Percentiles rank a stretch among this genome's conserved stretches.
These are phyloP conservation scores for Ilex aquifolium DNA, from an alignment of 257 asterid genomes.

Conservation along the genomic window DNA sequence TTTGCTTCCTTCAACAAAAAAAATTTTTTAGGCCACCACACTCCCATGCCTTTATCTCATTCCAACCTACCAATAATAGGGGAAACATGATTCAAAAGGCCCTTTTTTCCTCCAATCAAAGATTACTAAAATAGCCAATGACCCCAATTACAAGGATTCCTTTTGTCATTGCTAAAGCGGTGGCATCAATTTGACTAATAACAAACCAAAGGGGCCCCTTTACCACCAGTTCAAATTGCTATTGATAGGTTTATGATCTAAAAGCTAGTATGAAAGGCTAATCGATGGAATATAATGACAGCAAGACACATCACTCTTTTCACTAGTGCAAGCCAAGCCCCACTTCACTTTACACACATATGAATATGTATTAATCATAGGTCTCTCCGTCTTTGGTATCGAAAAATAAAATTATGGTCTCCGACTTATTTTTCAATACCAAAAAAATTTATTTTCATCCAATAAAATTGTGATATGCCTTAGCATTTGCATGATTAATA, in stretches of 20 bases:
- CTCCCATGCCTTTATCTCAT: no score
- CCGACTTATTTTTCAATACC: no score
- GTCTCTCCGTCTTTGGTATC: no score
- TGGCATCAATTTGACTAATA: neutral
- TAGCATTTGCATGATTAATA: no score
- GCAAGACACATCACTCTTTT: slow-evolving; percentile 48
- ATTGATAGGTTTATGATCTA: slow-evolving; percentile 36
- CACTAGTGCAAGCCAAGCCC: slow-evolving; percentile 48
- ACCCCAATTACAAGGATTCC: slow-evolving; percentile 2
- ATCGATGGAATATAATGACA: slow-evolving; percentile 47
- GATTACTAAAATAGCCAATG: slow-evolving; percentile 14
- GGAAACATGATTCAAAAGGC: slow-evolving; percentile 12
- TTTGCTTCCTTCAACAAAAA: no score
- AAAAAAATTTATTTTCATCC: no score
- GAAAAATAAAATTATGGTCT: no score
- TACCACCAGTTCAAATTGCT: slow-evolving; percentile 30
- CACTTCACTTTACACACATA: slow-evolving; percentile 35
- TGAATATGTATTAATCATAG: neutral
- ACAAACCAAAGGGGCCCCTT: slow-evolving; percentile 6
- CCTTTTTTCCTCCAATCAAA: slow-evolving; percentile 20
- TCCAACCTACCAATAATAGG: slow-evolving; percentile 26
- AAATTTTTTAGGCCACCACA: slow-evolving; percentile 9
- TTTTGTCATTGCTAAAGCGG: slow-evolving; percentile 13
- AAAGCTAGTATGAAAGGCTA: slow-evolving; percentile 35
- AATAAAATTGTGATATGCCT: no score